Conservation (phyloP, 331 rosid genomes). For the Rosa hybrid region DNA sequence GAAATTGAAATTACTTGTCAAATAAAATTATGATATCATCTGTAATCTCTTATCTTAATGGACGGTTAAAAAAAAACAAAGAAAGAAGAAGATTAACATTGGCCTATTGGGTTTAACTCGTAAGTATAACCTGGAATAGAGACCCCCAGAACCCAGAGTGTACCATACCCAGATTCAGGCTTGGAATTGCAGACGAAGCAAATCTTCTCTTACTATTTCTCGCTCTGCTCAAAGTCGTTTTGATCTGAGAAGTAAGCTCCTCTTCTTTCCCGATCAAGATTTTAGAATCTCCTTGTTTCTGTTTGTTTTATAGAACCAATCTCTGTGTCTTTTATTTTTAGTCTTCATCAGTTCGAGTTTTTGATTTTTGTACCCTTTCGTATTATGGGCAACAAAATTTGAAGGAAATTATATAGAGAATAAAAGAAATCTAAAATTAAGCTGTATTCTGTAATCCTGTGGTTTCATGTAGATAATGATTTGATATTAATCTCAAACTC, state of each 20-base stretch:
- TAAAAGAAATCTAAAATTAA: background rate
- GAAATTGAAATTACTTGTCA: too few relatives aligned
- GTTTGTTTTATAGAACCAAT: background rate
- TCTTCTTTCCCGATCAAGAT: slow-evolving; percentile 14
- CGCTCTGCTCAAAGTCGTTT: background rate
- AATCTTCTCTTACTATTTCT: slow-evolving; percentile 23
- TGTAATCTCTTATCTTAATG: too few relatives aligned
- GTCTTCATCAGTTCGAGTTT: background rate
- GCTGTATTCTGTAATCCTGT: background rate
- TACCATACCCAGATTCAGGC: background rate
- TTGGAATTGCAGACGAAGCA: slow-evolving; percentile 17
- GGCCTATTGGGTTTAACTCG: too few relatives aligned
- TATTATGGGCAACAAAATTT: background rate
- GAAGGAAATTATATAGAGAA: background rate
- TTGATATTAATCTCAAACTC: background rate
- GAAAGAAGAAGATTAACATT: too few relatives aligned
- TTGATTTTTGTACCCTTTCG: background rate
- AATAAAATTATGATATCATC: too few relatives aligned
- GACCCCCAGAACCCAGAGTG: too few relatives aligned
- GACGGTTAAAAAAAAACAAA: too few relatives aligned
- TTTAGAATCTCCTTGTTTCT: background rate
- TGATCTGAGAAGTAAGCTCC: slow-evolving; percentile 19
- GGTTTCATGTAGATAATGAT: background rate
- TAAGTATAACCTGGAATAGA: too few relatives aligned
- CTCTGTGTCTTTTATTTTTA: background rate